phyloP scores from a whole-genome alignment of 1,284 basidiomycete species.

The Trametes pubescens region DNA sequence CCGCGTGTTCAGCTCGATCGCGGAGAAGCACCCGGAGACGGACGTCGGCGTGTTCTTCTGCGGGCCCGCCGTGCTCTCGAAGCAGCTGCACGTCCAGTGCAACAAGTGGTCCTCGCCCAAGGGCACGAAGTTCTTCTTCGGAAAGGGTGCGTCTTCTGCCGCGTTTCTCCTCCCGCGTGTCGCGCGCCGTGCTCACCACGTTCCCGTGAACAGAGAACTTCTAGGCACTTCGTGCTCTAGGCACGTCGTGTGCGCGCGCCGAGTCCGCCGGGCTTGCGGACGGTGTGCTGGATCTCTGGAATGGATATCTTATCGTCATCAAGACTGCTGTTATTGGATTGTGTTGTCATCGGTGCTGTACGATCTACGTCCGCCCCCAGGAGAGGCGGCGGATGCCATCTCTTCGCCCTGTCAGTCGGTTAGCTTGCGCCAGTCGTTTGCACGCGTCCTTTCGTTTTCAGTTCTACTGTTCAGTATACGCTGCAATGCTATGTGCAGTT shows the following conservation, averaged over 20 bases:
- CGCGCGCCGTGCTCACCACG: not conserved
- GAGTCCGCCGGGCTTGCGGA: constrained; percentile 24
- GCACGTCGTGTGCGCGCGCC: not conserved
- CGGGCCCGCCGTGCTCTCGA: constrained; percentile 76
- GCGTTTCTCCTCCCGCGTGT: not conserved
- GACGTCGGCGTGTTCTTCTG: constrained; percentile 91
- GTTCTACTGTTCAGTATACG: constrained; percentile 15
- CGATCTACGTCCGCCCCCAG: constrained; percentile 16
- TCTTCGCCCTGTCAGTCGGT: constrained; percentile 25
- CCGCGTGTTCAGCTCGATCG: constrained; percentile 77
- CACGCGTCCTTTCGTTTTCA: constrained; percentile 33
- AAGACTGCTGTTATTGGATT: constrained; percentile 11
- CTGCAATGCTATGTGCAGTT: constrained; percentile 16
- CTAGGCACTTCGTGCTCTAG: constrained; percentile 40
- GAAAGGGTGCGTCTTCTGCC: constrained; percentile 64
- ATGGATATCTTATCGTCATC: constrained; percentile 2
- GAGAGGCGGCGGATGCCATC: constrained; percentile 1
- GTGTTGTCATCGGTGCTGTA: constrained; percentile 6
- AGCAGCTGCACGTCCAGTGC: constrained; percentile 75
- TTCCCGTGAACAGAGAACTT: constrained; percentile 43
- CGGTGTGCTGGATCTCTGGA: not conserved
- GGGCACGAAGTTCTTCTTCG: constrained; percentile 88
- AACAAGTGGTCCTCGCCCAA: constrained; percentile 88
- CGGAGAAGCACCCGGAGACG: constrained; percentile 82
- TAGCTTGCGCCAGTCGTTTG: constrained; percentile 31